Base-by-base conservation (phyloP, 768 basidiomycete species). In the Rhodotorula taiwanensis region DNA sequence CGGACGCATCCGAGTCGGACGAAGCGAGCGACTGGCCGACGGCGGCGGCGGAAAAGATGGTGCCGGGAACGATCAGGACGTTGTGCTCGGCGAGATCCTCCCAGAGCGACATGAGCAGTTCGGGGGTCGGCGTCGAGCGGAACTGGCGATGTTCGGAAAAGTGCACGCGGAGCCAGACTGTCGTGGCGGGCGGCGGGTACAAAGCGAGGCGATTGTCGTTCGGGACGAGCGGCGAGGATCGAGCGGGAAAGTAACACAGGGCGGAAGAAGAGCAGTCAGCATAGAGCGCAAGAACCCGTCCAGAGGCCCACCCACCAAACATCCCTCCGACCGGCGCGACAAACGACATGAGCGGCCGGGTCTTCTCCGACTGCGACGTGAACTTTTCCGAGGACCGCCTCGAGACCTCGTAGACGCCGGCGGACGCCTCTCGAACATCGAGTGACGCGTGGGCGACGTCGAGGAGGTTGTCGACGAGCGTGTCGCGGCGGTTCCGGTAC, bases 261-360 rank as follows among this genome's bases (percentile, higher is more conserved):
- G n/a, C n/a, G n/a, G 42, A 21, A 3, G 18, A 3, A 25, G 52
- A 8, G 34, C 23, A 41, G 52, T 23, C 20, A 27, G 36, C 14
- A 25, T 4, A 1, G 55, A 49, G 41, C 16, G 3, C 55, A 28
- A 54, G 66, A 45, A 58, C 55, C 43, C 5, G 18, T 21, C 27
- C 30, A 20, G 52, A 43, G 39, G 34, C 55, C n/a, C 31, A 73
- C 79, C 55, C 72, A 83, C 83, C 84, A 75, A 88, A 90, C 89
- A 90, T 92, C 13, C 89, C 89, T n/a, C 85, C 80, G 3, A 81
- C 81, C 0, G 88, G 88, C 18, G 87, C 85, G 3, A 87, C 81
- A 72, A 89, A 85, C 51, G 82, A 83, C 66, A 89, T 81, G 62
- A 85, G 71, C 28, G 79, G 72, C 42, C 69, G 70, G 15, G 63